phyloP scores from a whole-genome alignment of 495 filamentous ascomycete species.

The Penicillium goetzii region DNA sequence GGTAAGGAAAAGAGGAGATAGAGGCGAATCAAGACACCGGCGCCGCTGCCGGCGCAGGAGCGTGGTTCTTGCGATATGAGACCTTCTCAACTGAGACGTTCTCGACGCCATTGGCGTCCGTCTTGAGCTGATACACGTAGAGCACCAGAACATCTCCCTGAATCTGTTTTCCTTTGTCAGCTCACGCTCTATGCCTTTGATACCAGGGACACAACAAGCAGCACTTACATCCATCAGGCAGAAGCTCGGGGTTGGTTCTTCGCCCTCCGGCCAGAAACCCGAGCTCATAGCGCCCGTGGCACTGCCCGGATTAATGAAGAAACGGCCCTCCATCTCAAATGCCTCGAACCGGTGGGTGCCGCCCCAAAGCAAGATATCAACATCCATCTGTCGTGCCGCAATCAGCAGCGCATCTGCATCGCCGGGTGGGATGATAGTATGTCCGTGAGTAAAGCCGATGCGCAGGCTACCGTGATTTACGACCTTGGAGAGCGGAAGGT shows the following conservation, averaged over 20 bases:
- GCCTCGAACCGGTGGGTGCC: conserved; percentile 98
- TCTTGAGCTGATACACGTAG: conserved; percentile 96
- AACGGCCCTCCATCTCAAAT: conserved; percentile 97
- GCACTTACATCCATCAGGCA: conserved; percentile 96
- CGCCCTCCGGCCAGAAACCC: conserved; percentile 69
- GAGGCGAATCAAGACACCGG: neutral
- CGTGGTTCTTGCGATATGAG: conserved; percentile 83
- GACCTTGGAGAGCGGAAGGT: conserved; percentile 88
- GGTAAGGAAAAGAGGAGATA: neutral
- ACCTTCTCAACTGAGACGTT: conserved; percentile 98
- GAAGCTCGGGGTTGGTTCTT: conserved; percentile 92
- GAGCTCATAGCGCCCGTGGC: conserved; percentile 83
- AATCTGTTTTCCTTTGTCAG: conserved; percentile 59
- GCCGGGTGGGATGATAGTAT: conserved; percentile 87
- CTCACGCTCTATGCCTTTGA: neutral
- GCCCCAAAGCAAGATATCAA: conserved; percentile 95
- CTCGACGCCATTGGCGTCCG: conserved; percentile 84
- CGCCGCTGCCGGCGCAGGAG: conserved; percentile 36
- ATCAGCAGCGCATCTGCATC: conserved; percentile 92
- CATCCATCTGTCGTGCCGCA: conserved; percentile 92
- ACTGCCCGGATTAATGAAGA: conserved; percentile 98
- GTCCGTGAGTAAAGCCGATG: conserved; percentile 96
- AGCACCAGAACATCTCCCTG: conserved; percentile 96
- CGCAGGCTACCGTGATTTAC: conserved; percentile 91
- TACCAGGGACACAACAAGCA: too few species aligned